Evolutionary conservation across 768 basidiomycete species (phyloP).

Genomic region (Boletus eberwhitei): DNA sequence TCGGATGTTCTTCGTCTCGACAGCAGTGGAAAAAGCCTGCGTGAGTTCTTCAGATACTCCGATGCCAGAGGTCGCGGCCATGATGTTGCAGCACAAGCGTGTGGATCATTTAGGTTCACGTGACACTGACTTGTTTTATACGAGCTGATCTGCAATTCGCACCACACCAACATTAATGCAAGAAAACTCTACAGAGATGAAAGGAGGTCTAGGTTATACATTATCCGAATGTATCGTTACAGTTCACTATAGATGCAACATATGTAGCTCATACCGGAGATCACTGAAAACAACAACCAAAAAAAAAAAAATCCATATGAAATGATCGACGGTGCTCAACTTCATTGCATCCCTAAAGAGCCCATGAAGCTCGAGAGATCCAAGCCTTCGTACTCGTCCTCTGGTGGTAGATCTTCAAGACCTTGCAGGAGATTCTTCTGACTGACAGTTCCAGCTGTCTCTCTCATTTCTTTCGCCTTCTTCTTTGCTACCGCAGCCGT

Average conservation of each 20-base stretch:
- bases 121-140: neutral
- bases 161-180: constrained; percentile 4
- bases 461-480: constrained; percentile 50
- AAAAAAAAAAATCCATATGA: constrained; percentile 18
- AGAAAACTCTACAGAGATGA: constrained; percentile 14
- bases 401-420: constrained; percentile 85
- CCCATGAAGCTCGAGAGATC: constrained; percentile 88
- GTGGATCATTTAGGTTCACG: neutral
- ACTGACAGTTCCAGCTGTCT: constrained; percentile 53
- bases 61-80: constrained; percentile 79
- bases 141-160: neutral
- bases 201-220: constrained; percentile 31
- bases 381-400: constrained; percentile 88
- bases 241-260: constrained; percentile 34
- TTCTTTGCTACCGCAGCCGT: constrained; percentile 48
- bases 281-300: constrained; percentile 11
- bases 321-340: constrained; percentile 16
- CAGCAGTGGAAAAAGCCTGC: constrained; percentile 54
- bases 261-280: constrained; percentile 25
- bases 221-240: constrained; percentile 34
- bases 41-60: constrained; percentile 55
- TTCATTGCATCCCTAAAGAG: constrained; percentile 57
- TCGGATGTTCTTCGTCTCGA: constrained; percentile 48
- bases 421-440: constrained; percentile 88
- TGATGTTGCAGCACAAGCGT: constrained; percentile 23